Evolutionary conservation across 306 rosid genomes (phyloP).

Genomic region (Sesbania bispinosa): DNA sequence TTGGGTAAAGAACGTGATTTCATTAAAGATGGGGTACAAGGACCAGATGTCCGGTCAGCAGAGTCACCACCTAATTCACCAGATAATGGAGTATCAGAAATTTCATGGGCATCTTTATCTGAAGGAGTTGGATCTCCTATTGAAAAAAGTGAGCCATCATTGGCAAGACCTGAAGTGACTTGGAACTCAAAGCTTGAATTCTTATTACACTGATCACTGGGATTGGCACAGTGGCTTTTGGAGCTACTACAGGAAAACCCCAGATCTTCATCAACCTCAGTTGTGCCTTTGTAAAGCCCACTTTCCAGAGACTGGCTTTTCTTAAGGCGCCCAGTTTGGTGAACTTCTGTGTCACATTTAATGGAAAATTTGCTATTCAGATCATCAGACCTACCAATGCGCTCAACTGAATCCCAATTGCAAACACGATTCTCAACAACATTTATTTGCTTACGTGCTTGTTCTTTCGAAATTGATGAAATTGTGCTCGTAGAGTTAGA

Average conservation of each 20-base stretch:
- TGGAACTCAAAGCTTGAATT: conserved; percentile 25
- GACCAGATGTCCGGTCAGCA: conserved; percentile 29
- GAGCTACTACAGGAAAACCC: conserved; percentile 35
- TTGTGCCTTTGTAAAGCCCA: conserved; percentile 41
- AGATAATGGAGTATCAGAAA: conserved; percentile 42
- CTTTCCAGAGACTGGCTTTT: conserved; percentile 70
- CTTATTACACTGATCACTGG: conserved; percentile 28
- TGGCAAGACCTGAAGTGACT: conserved; percentile 32
- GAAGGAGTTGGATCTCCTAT: conserved; percentile 42
- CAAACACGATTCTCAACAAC: conserved; percentile 18
- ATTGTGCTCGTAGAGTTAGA: conserved; percentile 22
- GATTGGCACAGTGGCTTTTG: conserved; percentile 29
- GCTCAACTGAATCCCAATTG: conserved; percentile 37
- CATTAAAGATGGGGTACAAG: conserved; percentile 27
- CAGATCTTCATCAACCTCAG: too few relatives aligned
- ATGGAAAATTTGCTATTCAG: conserved; percentile 25
- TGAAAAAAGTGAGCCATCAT: conserved; percentile 46
- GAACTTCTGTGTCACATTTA: conserved; percentile 27
- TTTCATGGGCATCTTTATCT: conserved; percentile 52
- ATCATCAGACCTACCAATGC: conserved; percentile 41
- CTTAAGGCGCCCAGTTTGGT: conserved; percentile 31
- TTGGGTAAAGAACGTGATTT: conserved; percentile 66
- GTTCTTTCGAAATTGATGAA: conserved; percentile 20
- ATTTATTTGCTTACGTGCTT: conserved; percentile 29
- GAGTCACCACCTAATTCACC: conserved; percentile 42